Percentiles rank a stretch among this genome's conserved stretches.
Conservation (phyloP, 768 basidiomycete genomes). For the Termitomyces sp. region DNA sequence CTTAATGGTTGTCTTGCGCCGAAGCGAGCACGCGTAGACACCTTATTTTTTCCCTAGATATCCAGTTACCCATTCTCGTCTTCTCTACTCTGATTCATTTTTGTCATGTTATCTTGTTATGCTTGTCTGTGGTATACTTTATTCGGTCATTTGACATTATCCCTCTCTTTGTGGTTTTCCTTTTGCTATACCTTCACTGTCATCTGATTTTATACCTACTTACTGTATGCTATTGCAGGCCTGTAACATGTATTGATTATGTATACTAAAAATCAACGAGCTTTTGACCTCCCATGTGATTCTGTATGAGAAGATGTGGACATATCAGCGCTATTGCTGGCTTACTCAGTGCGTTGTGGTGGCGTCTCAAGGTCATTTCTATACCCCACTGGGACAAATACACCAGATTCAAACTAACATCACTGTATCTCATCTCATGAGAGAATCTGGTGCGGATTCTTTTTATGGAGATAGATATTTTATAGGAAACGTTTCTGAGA, state of each 20-base stretch:
- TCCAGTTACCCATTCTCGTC: background rate
- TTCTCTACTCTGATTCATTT: background rate
- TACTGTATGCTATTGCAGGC: slow-evolving; percentile 2
- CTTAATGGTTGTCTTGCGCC: slow-evolving; percentile 72
- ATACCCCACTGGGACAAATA: background rate
- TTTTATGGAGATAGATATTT: background rate
- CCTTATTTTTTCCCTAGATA: background rate
- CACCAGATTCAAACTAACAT: background rate
- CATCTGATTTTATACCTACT: slow-evolving; percentile 1
- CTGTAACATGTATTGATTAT: slow-evolving; percentile 5
- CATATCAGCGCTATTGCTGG: background rate
- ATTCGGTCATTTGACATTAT: background rate
- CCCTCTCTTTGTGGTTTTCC: background rate
- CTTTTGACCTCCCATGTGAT: background rate
- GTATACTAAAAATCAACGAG: background rate
- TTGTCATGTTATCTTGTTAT: background rate
- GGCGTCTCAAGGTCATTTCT: background rate
- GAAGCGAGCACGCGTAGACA: slow-evolving; percentile 18
- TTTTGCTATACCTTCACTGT: background rate
- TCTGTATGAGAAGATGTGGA: background rate
- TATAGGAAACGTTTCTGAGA: background rate
- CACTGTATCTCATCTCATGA: background rate
- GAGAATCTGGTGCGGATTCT: background rate
- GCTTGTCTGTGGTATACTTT: background rate
- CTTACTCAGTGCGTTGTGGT: too few species aligned